A percentile compares a stretch with the other conserved stretches of the same genome.
Conservation (phyloP, 768 basidiomycete genomes). For the Boletus subcaerulescens region DNA sequence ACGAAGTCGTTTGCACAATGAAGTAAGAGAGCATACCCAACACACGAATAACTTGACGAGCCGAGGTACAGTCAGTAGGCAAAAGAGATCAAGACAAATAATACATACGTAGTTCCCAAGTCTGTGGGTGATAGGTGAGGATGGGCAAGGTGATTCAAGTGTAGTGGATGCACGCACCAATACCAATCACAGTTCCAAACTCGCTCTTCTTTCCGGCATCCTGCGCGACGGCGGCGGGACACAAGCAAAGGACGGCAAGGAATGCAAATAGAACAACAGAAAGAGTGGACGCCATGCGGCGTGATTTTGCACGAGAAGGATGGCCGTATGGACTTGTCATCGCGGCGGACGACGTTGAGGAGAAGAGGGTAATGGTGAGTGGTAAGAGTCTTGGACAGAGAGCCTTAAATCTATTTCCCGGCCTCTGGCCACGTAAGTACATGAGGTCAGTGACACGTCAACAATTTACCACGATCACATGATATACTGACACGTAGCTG, state of each 20-base stretch:
- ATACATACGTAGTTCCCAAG: constrained; percentile 82
- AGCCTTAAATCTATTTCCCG: constrained; percentile 19
- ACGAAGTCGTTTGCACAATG: background rate
- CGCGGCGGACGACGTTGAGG: constrained; percentile 18
- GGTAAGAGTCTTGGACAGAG: constrained; percentile 1
- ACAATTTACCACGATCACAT: constrained; percentile 31
- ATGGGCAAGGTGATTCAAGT: rapidly evolving
- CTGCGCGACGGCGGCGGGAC: constrained; percentile 64
- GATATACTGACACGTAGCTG: background rate
- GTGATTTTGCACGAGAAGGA: constrained; percentile 58
- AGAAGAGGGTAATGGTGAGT: constrained; percentile 7
- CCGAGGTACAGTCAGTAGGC: constrained; percentile 17
- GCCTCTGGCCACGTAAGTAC: constrained; percentile 23
- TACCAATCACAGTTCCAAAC: constrained; percentile 92
- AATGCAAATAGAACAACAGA: constrained; percentile 59
- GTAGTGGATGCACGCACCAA: constrained; percentile 50
- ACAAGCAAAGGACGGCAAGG: constrained; percentile 70
- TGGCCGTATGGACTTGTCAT: constrained; percentile 32
- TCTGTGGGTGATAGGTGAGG: constrained; percentile 43
- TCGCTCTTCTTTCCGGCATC: constrained; percentile 54
- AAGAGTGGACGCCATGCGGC: constrained; percentile 53
- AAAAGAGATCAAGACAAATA: background rate
- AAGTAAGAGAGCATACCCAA: constrained; percentile 59
- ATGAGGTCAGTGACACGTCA: constrained; percentile 27
- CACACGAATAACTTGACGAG: constrained; percentile 80